Evolutionary conservation across 1,284 basidiomycete species (phyloP), one percentile per base, ranked within the genome.

Genomic region (Ganoderma multipileum): DNA sequence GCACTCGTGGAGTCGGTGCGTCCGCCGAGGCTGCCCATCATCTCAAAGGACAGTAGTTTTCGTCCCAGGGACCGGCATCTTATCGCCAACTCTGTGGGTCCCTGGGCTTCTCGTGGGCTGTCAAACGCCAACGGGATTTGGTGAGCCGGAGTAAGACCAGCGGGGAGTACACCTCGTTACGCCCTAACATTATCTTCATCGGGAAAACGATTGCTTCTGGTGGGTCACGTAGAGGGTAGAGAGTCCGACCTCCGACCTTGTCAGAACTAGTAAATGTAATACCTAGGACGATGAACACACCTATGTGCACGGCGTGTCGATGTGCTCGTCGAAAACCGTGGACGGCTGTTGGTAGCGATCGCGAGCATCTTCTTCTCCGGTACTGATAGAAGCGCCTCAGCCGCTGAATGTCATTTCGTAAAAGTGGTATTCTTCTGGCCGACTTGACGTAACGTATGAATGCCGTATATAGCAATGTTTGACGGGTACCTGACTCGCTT

Each of bases 1-100:
- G n/a, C n/a, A n/a, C n/a, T n/a, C n/a, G n/a, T 55, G 20, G 55
- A 58, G 55, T 38, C 18, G 33, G 55, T 57, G 55, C 55, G 33
- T 58, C 9, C 55, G 36, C 33, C 36, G 55, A 33, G 12, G 28
- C 20, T n/a, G 11, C 33, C n/a, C 4, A 12, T n/a, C 33, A 6
- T 38, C 33, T 20, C 11, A 58, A 28, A 58, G 14, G 33, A 38
- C 9, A 2, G 55, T 58, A 14, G 14, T 16, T 23, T 23, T 20
- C 8, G 23, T 38, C 36, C 55, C 36, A 58, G 20, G 55, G 5
- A 20, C 33, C 23, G 18, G 20, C n/a, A 23, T 38, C n/a, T 36
- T 36, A 52, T 52, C 52, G 52, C 28, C 11, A 11, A 4, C 33
- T 23, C n/a, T 58, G 55, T 58, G 33, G 55, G 36, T 38, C 20